Conservation (phyloP, 2,329 filamentous ascomycete species). For the Pyricularia grisea region DNA sequence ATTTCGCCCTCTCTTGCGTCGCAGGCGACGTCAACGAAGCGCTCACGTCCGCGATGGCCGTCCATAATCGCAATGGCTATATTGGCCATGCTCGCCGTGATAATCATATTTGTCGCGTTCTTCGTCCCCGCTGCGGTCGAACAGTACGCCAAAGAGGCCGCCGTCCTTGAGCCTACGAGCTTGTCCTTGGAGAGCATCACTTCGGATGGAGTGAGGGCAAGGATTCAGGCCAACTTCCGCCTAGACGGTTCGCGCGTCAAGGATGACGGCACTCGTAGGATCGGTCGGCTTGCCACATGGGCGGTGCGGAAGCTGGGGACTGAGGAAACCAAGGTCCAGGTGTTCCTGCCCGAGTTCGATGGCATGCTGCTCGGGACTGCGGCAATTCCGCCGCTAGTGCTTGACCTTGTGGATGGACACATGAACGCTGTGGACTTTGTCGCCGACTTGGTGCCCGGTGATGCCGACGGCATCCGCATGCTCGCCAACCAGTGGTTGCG, state of each 20-base stretch:
- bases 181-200: constrained; percentile 83
- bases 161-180: constrained; percentile 72
- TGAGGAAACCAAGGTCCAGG: constrained; percentile 59
- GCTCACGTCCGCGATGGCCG: constrained; percentile 52
- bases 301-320: constrained; percentile 69
- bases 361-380: constrained; percentile 71
- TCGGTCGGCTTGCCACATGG: constrained; percentile 74
- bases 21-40: constrained; percentile 13
- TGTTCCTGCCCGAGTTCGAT: constrained; percentile 77
- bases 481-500: constrained; percentile 85
- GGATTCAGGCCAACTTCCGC: constrained; percentile 72
- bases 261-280: constrained; percentile 59
- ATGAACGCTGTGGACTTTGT: constrained; percentile 72
- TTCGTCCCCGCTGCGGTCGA: constrained; percentile 72
- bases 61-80: constrained; percentile 64
- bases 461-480: constrained; percentile 65
- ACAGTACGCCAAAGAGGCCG: constrained; percentile 76
- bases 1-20: constrained; percentile 15
- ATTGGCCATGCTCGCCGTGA: constrained; percentile 52
- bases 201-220: constrained; percentile 63
- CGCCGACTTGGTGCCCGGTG: constrained; percentile 65
- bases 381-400: constrained; percentile 61
- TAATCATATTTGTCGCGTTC: constrained; percentile 71
- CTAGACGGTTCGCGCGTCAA: constrained; percentile 71
- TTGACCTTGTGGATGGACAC: constrained; percentile 70